phyloP scores from a whole-genome alignment of 2,329 filamentous ascomycete genomes.

The Colletotrichum tropicale region DNA sequence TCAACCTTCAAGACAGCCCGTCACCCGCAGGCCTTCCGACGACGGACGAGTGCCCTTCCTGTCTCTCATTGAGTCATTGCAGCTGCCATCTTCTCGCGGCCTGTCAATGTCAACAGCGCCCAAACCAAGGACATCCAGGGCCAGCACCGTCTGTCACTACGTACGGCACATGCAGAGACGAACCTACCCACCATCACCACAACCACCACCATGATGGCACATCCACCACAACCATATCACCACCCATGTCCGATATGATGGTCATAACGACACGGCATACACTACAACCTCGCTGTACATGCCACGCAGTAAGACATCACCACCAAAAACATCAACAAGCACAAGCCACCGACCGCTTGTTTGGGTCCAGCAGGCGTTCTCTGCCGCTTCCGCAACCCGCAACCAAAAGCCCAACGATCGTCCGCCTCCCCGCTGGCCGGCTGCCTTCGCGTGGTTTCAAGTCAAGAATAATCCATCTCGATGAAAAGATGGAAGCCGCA shows the following conservation, averaged over 20 bases:
- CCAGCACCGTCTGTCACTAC: background rate
- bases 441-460: background rate
- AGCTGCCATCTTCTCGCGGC: background rate
- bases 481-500: background rate
- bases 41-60: background rate
- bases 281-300: background rate
- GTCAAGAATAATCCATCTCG: background rate
- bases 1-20: background rate
- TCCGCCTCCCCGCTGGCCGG: background rate
- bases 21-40: background rate
- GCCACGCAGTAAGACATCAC: background rate
- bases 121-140: background rate
- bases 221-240: background rate
- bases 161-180: background rate
- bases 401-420: background rate
- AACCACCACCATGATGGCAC: background rate
- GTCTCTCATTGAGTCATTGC: constrained; percentile 10
- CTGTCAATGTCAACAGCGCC: background rate
- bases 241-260: background rate
- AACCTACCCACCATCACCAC: background rate
- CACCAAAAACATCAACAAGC: background rate
- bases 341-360: background rate
- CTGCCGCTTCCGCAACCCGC: background rate
- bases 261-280: background rate
- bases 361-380: background rate